These are phyloP conservation scores for Aspergillus niger DNA, from an alignment of 2,329 filamentous ascomycete species.

Conservation along the genomic window DNA sequence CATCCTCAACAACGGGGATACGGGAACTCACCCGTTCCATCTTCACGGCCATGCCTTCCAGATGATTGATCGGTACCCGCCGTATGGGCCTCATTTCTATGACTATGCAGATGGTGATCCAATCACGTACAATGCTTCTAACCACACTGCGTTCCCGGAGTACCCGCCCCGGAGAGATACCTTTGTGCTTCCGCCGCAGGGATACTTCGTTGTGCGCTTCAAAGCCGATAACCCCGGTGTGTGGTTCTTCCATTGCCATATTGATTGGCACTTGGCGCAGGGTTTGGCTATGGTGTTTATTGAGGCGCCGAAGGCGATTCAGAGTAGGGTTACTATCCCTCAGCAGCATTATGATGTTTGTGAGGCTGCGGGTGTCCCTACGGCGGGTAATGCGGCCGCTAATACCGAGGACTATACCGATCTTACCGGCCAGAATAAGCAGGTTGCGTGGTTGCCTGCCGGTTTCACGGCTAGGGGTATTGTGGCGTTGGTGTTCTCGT, in stretches of 20 bases:
- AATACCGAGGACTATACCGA: conserved; percentile 67
- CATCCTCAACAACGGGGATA: conserved; percentile 47
- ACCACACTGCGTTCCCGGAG: conserved; percentile 47
- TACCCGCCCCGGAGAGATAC: conserved; percentile 70
- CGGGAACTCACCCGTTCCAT: conserved; percentile 53
- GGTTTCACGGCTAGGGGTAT: conserved; percentile 73
- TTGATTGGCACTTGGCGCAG: conserved; percentile 73
- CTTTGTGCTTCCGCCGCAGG: conserved; percentile 63
- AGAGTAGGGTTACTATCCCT: conserved; percentile 63
- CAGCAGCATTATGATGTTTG: conserved; percentile 63
- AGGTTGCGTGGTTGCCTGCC: conserved; percentile 59
- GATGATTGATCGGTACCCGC: conserved; percentile 59
- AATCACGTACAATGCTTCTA: conserved; percentile 27
- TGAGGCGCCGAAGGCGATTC: conserved; percentile 64
- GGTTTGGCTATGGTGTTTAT: conserved; percentile 68
- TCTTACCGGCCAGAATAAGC: conserved; percentile 61
- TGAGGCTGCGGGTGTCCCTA: conserved; percentile 52
- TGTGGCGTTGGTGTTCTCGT: conserved; percentile 73
- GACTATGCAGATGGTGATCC: conserved; percentile 43
- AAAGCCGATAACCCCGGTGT: conserved; percentile 53
- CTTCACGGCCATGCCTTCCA: conserved; percentile 67
- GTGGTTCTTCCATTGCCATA: conserved; percentile 78
- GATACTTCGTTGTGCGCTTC: conserved; percentile 65
- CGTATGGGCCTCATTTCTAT: conserved; percentile 60
- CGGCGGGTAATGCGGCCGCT: conserved; percentile 71